Percentiles rank a stretch among this genome's conserved stretches.
Evolutionary conservation across 352 stramenopile genomes (phyloP).

Genomic region (Phytopythium sindhum): DNA sequence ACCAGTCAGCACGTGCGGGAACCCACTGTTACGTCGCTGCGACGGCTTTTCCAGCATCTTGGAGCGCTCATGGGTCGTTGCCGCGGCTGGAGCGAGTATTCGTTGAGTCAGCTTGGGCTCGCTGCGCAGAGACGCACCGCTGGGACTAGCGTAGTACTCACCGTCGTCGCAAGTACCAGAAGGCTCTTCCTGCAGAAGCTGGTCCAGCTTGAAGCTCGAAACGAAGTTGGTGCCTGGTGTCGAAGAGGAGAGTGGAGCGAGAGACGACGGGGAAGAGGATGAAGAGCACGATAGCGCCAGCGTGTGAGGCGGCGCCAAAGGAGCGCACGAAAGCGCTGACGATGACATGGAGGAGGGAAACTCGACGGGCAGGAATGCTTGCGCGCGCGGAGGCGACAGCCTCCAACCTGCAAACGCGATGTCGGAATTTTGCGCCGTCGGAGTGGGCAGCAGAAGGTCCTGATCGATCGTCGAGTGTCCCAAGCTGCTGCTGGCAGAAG

Average conservation of each 20-base stretch:
- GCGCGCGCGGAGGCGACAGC: not conserved
- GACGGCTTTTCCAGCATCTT: not conserved
- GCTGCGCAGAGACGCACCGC: conserved; percentile 9
- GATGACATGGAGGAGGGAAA: conserved; percentile 23
- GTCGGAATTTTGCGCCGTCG: not conserved
- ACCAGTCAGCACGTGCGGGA: conserved; percentile 2
- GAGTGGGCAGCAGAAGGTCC: not conserved
- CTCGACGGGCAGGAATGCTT: conserved; percentile 24
- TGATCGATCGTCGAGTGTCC: not conserved
- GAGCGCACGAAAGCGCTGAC: conserved; percentile 10
- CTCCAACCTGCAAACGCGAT: not conserved
- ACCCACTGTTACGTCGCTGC: not conserved
- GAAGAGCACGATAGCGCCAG: not conserved
- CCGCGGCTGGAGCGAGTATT: not conserved
- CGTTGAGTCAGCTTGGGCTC: not conserved
- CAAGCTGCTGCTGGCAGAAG: not conserved
- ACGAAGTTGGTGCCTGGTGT: not conserved
- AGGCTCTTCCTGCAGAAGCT: conserved; percentile 61
- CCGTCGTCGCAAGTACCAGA: conserved; percentile 21
- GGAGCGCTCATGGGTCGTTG: not conserved
- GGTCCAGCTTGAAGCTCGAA: conserved; percentile 35
- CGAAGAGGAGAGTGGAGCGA: not conserved
- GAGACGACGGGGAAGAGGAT: conserved; percentile 13
- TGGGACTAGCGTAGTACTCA: conserved; percentile 49
- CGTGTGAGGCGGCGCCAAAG: not conserved